Evolutionary conservation across 2,329 filamentous ascomycete species (phyloP), one percentile per base, ranked within the genome.

Genomic region (Periconia sp.): DNA sequence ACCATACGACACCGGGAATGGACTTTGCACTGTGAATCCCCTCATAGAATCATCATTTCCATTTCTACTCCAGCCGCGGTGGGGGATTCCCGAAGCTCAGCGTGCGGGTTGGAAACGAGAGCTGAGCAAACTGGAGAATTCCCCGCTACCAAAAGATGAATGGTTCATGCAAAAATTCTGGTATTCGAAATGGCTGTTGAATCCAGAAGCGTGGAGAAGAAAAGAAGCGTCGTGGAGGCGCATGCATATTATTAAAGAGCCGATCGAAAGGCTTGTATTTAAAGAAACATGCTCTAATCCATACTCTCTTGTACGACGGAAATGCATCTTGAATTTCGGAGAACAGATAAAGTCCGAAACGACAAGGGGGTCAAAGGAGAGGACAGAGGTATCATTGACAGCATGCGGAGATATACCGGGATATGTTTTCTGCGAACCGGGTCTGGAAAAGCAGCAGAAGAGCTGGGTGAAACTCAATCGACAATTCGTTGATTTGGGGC

Each of bases 41-140:
- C 49, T 59, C 19, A 40, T 61, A 20, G 17, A 15, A 9, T 41
- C 45, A 7, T 47, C 52, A 8, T 57, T 57, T 37, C 33, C 42
- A 3, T 44, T 45, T 15, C 33, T 51, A n/a, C 45, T 59, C 23
- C 14, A 17, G 13, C 47, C 52, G 14, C 23, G 15, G 2, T 15
- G 13, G 33, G 33, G 15, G 11, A 37, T 37, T 37, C 11, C 11
- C 33, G 15, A 13, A 37, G 33, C 11, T 11, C 11, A 37, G 33
- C 11, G 3, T 37, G 33, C 33, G 13, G 15, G 13, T 14, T 37
- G 33, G 33, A 13, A 37, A n/a, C 33, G 15, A 37, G 13, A 37
- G 10, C 15, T 37, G 33, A 27, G 23, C 23, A 27, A 27, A 11
- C 11, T 37, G 33, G 5, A 37, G 3, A 37, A 13, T 13, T 5